A percentile compares a stretch with the other conserved stretches of the same genome.
These are phyloP conservation scores for Fragaria nilgerrensis DNA, from an alignment of 306 rosid species.

Conservation along the genomic window DNA sequence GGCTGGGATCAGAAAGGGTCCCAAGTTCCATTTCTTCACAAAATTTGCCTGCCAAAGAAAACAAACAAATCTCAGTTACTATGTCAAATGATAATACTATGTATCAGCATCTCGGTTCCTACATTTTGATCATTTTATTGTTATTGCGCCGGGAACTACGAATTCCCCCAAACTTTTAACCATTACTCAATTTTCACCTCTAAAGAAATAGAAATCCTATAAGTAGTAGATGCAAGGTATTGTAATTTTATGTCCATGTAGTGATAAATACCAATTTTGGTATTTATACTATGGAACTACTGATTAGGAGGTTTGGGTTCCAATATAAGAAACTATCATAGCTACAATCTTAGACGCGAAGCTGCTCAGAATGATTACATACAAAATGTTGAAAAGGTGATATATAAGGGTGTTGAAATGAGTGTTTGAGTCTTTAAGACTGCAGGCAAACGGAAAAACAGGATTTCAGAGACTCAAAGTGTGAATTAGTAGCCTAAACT, in stretches of 20 bases:
- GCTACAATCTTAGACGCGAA: background rate
- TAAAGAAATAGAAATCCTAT: background rate
- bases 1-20: conserved; percentile 47
- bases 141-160: background rate
- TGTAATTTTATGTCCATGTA: background rate
- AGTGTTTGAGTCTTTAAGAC: background rate
- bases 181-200: background rate
- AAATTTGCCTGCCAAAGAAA: background rate
- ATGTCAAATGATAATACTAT: background rate
- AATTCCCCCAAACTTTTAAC: background rate
- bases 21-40: conserved; percentile 60
- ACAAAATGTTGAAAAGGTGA: no score
- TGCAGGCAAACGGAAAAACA: no score
- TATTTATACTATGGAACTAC: no score
- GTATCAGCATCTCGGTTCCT: background rate
- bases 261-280: no score
- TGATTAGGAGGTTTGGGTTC: background rate
- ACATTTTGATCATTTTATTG: background rate
- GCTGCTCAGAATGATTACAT: background rate
- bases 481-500: background rate
- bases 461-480: background rate
- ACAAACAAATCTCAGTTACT: background rate
- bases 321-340: background rate
- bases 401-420: background rate
- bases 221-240: background rate